Base-by-base conservation (phyloP, 306 rosid species). In the Sicyos baderoa region DNA sequence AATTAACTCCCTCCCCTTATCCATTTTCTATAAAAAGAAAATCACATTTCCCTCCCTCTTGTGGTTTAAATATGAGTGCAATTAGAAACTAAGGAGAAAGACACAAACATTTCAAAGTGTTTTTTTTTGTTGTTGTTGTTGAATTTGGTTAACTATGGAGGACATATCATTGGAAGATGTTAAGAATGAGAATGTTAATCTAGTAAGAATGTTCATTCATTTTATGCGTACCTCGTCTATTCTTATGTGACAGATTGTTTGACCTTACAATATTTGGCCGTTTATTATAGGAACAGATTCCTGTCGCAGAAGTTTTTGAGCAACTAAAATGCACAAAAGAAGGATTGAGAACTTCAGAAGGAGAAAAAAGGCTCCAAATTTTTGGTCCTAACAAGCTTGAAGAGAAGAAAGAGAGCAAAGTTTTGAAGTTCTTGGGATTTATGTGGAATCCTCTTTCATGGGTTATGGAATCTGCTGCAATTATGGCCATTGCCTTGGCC, bases 361-460 rank as follows among this genome's bases (percentile, higher is more conserved):
- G 94, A 75, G 74, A 75, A 68, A 85, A 76, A 18, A 80, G 97
- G 79, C 84, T 91, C 6, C 80, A 84, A 27, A 61, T 91, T 2
- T 91, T 91, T 74, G 96, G 97, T 5, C 84, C 78, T 11, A 91
- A 91, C 80, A 91, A 88, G 74, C 81, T 91, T 9, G 97, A 91
- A 65, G 97, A 91, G 88, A 91, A 88, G 68, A 82, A 73, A 16
- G 97, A 91, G 51, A 42, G 82, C 82, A 91, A 91, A 61, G 0
- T 91, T 44, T 91, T 86, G 51, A 91, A 91, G 76, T 91, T 88
- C 71, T 79, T 91, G 71, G 97, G 97, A 15, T 91, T 91, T 59
- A 88, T 91, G 97, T 91, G 97, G 97, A 88, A 91, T 68, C 97
- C 97, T 7, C 78, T 91, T 1, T 91, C 97, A 58, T 91, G 97